A percentile compares a stretch with the other conserved stretches of the same genome.
phyloP scores from a whole-genome alignment of 768 basidiomycete species.

The Russula sp. region DNA sequence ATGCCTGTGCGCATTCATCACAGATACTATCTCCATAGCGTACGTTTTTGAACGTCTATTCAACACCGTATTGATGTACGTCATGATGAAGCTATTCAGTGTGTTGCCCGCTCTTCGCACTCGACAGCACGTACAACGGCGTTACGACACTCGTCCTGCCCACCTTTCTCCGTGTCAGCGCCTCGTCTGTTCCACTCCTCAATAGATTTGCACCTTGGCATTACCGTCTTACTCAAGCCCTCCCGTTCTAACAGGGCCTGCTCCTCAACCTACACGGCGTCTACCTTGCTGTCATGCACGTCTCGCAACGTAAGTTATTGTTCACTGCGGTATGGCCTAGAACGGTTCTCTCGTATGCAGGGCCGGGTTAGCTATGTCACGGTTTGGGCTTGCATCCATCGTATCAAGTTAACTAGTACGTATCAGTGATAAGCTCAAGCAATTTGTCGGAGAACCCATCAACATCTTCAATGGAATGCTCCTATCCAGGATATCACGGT shows the following conservation, averaged over 20 bases:
- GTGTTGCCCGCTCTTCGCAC: slow-evolving; percentile 21
- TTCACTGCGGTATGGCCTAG: slow-evolving; percentile 60
- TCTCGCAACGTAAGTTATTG: slow-evolving; percentile 41
- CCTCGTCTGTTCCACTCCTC: slow-evolving; percentile 82
- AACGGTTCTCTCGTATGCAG: slow-evolving; percentile 67
- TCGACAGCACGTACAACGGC: slow-evolving; percentile 75
- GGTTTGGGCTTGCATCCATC: too few relatives aligned
- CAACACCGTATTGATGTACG: slow-evolving; percentile 1
- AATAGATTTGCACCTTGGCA: too few relatives aligned
- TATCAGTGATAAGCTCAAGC: too few relatives aligned
- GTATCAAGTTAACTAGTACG: too few relatives aligned
- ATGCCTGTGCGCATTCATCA: slow-evolving; percentile 39
- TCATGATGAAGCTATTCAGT: slow-evolving; percentile 21
- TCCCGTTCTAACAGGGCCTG: slow-evolving; percentile 79
- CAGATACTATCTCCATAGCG: slow-evolving; percentile 47
- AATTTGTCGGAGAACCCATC: too few relatives aligned
- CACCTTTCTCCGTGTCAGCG: slow-evolving; percentile 80
- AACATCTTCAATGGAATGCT: too few relatives aligned
- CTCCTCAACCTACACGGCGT: slow-evolving; percentile 61
- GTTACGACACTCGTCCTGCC: slow-evolving; percentile 66
- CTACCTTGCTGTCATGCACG: slow-evolving; percentile 32
- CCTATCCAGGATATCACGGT: not conserved
- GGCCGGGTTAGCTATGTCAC: slow-evolving; percentile 44
- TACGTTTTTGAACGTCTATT: slow-evolving; percentile 33
- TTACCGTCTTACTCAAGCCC: too few relatives aligned